Conservation (phyloP, 2,329 filamentous ascomycete species). For the Fusarium palustre region DNA sequence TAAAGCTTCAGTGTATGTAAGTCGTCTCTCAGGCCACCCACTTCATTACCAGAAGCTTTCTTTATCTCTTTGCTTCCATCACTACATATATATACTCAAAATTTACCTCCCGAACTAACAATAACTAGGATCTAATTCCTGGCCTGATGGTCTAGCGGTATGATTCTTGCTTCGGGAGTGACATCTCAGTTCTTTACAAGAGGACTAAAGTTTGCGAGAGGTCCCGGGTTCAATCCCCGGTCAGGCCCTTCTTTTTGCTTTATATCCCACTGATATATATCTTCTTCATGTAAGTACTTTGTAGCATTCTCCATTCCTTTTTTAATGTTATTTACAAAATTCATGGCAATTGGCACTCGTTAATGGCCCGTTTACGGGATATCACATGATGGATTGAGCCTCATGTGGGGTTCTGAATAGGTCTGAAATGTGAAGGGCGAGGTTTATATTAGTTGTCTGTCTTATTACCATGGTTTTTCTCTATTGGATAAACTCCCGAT, state of each 20-base stretch:
- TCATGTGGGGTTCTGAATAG: too few relatives aligned
- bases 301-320: not conserved
- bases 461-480: not conserved
- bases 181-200: slow-evolving; percentile 22
- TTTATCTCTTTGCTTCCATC: not conserved
- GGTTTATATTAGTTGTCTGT: not conserved
- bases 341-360: not conserved
- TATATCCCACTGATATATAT: too few relatives aligned
- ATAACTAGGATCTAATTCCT: slow-evolving; percentile 30
- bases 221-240: slow-evolving; percentile 62
- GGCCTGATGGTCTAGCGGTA: slow-evolving; percentile 37
- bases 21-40: not conserved
- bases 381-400: not conserved
- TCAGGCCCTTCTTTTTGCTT: slow-evolving; percentile 51
- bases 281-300: not conserved
- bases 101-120: not conserved
- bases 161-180: slow-evolving; percentile 39
- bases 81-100: fast-evolving
- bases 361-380: not conserved
- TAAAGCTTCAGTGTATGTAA: not conserved
- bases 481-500: not conserved
- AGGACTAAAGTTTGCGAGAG: slow-evolving; percentile 53
- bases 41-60: not conserved
- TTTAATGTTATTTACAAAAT: not conserved
- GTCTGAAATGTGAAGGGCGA: too few relatives aligned